Evolutionary conservation across 352 stramenopile species (phyloP), one percentile per base, ranked within the genome.

Genomic region (Globisporangium uncinulatum): DNA sequence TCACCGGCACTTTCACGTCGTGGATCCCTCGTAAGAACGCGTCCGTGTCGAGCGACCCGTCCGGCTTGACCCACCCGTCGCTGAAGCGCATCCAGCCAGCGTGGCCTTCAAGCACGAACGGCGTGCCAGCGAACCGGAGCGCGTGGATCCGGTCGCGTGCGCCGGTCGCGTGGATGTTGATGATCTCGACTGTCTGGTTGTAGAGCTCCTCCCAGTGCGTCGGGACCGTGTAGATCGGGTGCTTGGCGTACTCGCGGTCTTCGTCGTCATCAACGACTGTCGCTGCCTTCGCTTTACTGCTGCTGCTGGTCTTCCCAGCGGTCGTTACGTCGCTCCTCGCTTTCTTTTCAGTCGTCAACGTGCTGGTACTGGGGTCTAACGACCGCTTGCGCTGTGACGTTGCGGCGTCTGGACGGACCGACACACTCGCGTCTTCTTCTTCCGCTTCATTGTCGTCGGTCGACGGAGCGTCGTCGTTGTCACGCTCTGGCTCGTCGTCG

Each of bases 1-100:
- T 69, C 46, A 92, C 79, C 0, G 81, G 81, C 21, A 92, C 81
- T 56, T 92, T 88, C 31, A 89, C 73, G 61, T 89, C 81, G 56
- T 89, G 77, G 51, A 92, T 84, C 8, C 81, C 81, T 17, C 69
- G 69, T 37, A 92, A 29, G 47, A 92, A 88, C 20, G 71, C 74
- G 17, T 69, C 52, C 34, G 79, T 74, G 54, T 92, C 69, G 14
- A 92, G 64, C 29, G 64, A 63, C 13, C 77, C 79, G 34, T 85
- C 70, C 4, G 71, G 59, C n/a, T 73, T 77, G 20, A 89, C 69
- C 81, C 81, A 92, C 10, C 70, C 74, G 2, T 80, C 68, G 3
- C 71, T 70, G 52, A 92, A 89, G 54, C 80, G 80, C 17, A 86
- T 68, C 79, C 79, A 92, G 19, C 69, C 72, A 34, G 54, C 63